phyloP scores from a whole-genome alignment of 2,329 filamentous ascomycete genomes.

The Colletotrichum chlorophyti region DNA sequence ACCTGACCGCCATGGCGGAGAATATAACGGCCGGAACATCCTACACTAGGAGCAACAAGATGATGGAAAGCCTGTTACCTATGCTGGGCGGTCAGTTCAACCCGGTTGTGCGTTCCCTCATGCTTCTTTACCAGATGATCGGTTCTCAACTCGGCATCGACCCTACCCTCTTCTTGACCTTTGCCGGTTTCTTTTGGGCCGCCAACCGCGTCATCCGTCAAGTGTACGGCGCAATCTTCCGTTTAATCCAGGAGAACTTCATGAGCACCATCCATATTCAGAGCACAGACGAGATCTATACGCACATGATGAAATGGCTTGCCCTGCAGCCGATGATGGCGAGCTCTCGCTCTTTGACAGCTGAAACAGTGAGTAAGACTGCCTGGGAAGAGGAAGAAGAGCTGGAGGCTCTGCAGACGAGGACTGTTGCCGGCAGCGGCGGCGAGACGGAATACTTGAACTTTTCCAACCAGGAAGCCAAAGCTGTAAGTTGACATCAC shows the following conservation, averaged over 20 bases:
- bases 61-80: slow-evolving; percentile 26
- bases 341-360: slow-evolving; percentile 59
- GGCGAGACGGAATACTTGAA: slow-evolving; percentile 54
- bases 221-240: slow-evolving; percentile 40
- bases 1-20: slow-evolving; percentile 25
- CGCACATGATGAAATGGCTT: slow-evolving; percentile 65
- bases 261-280: slow-evolving; percentile 60
- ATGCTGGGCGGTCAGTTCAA: slow-evolving; percentile 30
- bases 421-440: slow-evolving; percentile 43
- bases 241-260: slow-evolving; percentile 51
- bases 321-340: slow-evolving; percentile 58
- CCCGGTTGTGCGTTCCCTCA: slow-evolving; percentile 27
- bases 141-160: slow-evolving; percentile 55
- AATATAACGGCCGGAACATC: slow-evolving; percentile 21
- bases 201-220: slow-evolving; percentile 44
- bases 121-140: slow-evolving; percentile 51
- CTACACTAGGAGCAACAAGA: slow-evolving; percentile 20
- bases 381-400: slow-evolving; percentile 64
- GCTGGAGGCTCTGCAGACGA: slow-evolving; percentile 44
- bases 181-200: slow-evolving; percentile 56
- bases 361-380: slow-evolving; percentile 60
- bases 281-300: slow-evolving; percentile 64
- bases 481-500: slow-evolving; percentile 44
- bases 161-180: slow-evolving; percentile 53
- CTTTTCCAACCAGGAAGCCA: slow-evolving; percentile 64